A percentile compares a stretch with the other conserved stretches of the same genome.
phyloP scores from a whole-genome alignment of 1,284 basidiomycete species.

The Amylostereum chailletii region DNA sequence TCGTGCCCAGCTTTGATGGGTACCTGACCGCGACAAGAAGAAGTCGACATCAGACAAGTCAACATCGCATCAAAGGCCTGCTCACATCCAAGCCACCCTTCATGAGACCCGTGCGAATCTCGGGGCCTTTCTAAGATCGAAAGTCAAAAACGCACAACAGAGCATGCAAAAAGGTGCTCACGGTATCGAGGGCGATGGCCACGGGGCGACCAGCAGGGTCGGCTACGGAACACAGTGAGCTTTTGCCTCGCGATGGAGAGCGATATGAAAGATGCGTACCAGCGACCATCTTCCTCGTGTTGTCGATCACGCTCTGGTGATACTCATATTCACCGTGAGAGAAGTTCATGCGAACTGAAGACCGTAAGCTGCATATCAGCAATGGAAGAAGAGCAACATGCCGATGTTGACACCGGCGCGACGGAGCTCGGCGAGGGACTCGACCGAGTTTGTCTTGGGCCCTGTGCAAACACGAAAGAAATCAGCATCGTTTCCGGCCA shows the following conservation, averaged over 20 bases:
- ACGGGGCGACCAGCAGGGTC: slow-evolving; percentile 79
- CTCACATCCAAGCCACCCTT: slow-evolving; percentile 79
- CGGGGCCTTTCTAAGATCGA: slow-evolving; percentile 83
- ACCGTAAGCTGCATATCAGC: slow-evolving; percentile 6
- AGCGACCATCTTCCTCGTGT: slow-evolving; percentile 79
- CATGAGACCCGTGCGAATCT: slow-evolving; percentile 97
- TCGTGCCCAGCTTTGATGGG: slow-evolving; percentile 89
- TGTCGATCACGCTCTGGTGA: slow-evolving; percentile 96
- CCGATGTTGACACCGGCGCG: slow-evolving; percentile 94
- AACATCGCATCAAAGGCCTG: slow-evolving; percentile 16
- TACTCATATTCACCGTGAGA: slow-evolving; percentile 96
- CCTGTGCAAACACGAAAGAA: slow-evolving; percentile 28
- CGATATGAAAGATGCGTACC: slow-evolving; percentile 28
- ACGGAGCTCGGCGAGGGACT: slow-evolving; percentile 76
- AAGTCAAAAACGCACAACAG: slow-evolving; percentile 9
- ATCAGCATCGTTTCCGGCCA: slow-evolving; percentile 6
- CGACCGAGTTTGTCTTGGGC: slow-evolving; percentile 88
- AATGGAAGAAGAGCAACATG: slow-evolving; percentile 32
- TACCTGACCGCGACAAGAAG: slow-evolving; percentile 35
- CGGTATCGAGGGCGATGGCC: slow-evolving; percentile 97
- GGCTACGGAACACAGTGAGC: slow-evolving; percentile 23
- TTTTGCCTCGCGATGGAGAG: too few species aligned
- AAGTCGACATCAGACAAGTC: slow-evolving; percentile 4
- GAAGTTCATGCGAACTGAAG: slow-evolving; percentile 93
- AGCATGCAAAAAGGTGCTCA: slow-evolving; percentile 20